phyloP scores from a whole-genome alignment of 106 monocot genomes.

The Phalaenopsis equestris region DNA sequence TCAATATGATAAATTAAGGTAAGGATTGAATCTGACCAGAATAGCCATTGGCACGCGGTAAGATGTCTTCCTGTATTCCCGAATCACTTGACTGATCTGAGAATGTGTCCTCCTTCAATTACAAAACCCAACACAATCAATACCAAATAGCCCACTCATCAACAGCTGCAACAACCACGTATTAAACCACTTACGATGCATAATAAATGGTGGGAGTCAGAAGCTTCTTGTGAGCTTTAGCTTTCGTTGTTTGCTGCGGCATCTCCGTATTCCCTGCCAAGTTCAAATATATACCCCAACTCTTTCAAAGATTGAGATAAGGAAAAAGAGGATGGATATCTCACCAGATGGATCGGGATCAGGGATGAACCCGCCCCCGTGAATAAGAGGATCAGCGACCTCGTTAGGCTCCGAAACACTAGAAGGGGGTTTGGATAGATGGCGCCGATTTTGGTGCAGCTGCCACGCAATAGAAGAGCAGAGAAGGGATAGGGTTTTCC shows the following conservation, averaged over 20 bases:
- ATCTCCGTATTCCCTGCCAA: constrained; percentile 24
- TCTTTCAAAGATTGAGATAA: background rate
- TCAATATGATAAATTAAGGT: background rate
- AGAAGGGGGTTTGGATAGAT: background rate
- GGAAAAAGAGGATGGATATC: background rate
- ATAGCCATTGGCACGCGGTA: constrained; percentile 97
- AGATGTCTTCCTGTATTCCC: constrained; percentile 76
- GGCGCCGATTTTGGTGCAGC: constrained; percentile 23
- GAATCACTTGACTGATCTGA: constrained; percentile 90
- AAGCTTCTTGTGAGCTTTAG: constrained; percentile 39
- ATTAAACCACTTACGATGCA: constrained; percentile 66
- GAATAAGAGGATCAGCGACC: constrained; percentile 37
- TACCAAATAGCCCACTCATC: background rate
- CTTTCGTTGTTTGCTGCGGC: constrained; percentile 1
- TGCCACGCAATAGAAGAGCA: constrained; percentile 97
- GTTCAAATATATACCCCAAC: background rate
- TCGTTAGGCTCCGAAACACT: background rate
- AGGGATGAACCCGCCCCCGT: constrained; percentile 87
- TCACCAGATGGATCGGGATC: constrained; percentile 30
- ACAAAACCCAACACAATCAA: background rate
- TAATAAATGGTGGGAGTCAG: constrained; percentile 64
- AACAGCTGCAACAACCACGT: background rate
- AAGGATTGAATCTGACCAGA: constrained; percentile 34
- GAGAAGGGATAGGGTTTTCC: constrained; percentile 94
- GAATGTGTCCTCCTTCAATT: constrained; percentile 84